phyloP scores from a whole-genome alignment of 306 rosid species.

The Coriaria nepalensis region DNA sequence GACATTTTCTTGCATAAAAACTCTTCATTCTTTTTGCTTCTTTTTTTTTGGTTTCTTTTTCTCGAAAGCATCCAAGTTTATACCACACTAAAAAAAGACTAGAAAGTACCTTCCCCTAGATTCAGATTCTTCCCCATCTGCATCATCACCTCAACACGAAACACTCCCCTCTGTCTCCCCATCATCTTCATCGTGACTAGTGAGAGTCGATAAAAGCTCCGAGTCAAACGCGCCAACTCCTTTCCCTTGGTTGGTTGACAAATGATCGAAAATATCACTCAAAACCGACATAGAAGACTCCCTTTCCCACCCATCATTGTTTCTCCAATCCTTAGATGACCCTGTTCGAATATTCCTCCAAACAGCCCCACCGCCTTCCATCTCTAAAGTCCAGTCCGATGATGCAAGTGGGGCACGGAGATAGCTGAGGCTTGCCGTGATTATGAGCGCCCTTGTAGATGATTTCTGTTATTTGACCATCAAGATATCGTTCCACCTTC shows the following conservation, averaged over 20 bases:
- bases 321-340: slow-evolving; percentile 30
- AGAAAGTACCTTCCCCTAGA: slow-evolving; percentile 51
- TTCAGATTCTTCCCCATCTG: slow-evolving; percentile 49
- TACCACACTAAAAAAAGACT: slow-evolving; percentile 1
- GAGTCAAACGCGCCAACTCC: slow-evolving; percentile 32
- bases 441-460: slow-evolving; percentile 74
- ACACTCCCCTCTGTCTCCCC: slow-evolving; percentile 34
- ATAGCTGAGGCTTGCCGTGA: slow-evolving; percentile 51
- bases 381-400: slow-evolving; percentile 35
- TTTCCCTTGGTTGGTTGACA: slow-evolving; percentile 31
- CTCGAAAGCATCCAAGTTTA: not conserved
- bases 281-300: slow-evolving; percentile 44
- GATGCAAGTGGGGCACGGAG: slow-evolving; percentile 39
- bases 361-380: slow-evolving; percentile 35
- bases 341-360: slow-evolving; percentile 44
- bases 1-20: too few relatives aligned
- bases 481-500: slow-evolving; percentile 80
- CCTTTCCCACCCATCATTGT: slow-evolving; percentile 42
- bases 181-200: slow-evolving; percentile 40
- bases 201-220: slow-evolving; percentile 60
- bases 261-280: slow-evolving; percentile 47
- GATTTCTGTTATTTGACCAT: slow-evolving; percentile 84
- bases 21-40: too few relatives aligned
- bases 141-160: slow-evolving; percentile 30
- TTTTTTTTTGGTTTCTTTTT: too few relatives aligned